These are phyloP conservation scores for Rhynchospora pubera DNA, from an alignment of 176 grass and related monocot genomes.

Conservation along the genomic window DNA sequence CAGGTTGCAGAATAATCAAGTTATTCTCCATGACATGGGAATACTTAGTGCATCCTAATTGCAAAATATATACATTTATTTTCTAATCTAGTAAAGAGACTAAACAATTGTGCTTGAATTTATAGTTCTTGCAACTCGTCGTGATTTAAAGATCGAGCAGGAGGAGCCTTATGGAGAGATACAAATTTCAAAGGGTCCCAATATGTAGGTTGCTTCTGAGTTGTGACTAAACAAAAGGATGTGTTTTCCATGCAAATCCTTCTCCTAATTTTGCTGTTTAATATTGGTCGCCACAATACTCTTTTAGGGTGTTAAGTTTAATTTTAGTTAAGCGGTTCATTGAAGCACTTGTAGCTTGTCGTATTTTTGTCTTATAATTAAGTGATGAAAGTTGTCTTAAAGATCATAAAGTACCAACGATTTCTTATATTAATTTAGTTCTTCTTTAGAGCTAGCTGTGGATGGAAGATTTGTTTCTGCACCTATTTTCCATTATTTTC, in stretches of 20 bases:
- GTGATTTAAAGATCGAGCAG: conserved; percentile 63
- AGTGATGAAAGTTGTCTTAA: neutral
- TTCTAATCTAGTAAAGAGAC: conserved; percentile 18
- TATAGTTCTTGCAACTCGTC: conserved; percentile 56
- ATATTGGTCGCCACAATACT: neutral
- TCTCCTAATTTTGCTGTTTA: neutral
- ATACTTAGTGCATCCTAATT: too few relatives aligned
- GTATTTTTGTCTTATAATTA: neutral
- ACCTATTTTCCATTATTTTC: neutral
- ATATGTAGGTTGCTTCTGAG: conserved; percentile 40
- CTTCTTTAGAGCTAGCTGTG: neutral
- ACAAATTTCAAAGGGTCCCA: conserved; percentile 59
- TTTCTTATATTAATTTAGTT: neutral
- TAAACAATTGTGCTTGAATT: neutral
- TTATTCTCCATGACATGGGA: neutral
- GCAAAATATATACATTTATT: neutral
- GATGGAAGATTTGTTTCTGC: neutral
- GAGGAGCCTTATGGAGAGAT: conserved; percentile 51
- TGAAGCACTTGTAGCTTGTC: neutral
- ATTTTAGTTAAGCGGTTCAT: neutral
- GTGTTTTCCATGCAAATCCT: neutral
- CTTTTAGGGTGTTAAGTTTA: neutral
- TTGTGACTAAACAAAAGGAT: neutral
- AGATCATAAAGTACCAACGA: neutral
- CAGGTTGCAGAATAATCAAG: neutral